Percentiles rank a stretch among this genome's conserved stretches.
phyloP scores from a whole-genome alignment of 257 asterid species.

The Haberlea rhodopensis region DNA sequence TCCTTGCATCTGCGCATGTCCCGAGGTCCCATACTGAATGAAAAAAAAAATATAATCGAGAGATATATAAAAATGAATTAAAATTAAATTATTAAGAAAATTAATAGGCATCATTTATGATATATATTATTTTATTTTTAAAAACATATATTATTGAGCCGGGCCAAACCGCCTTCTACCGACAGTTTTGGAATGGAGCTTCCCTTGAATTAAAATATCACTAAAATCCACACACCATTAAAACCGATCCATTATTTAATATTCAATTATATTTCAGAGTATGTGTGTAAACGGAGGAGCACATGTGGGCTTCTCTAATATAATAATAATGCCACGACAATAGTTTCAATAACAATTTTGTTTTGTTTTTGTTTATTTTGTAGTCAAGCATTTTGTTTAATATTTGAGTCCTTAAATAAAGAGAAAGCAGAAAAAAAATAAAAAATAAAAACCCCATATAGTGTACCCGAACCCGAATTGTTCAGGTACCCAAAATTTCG shows the following conservation, averaged over 20 bases:
- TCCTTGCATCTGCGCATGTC: not conserved
- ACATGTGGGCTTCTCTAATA: conserved; percentile 27
- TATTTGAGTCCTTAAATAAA: too few species aligned
- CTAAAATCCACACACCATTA: conserved; percentile 23
- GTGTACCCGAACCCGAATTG: too few species aligned
- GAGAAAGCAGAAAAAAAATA: too few species aligned
- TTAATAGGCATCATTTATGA: not conserved
- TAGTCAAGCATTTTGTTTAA: too few species aligned
- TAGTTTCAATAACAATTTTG: conserved; percentile 13
- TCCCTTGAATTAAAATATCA: conserved; percentile 9
- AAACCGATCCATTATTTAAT: conserved; percentile 18
- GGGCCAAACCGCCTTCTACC: conserved; percentile 18
- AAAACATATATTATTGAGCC: too few species aligned
- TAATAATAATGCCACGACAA: conserved; percentile 25
- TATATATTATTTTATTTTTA: too few species aligned
- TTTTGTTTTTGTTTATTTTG: not conserved
- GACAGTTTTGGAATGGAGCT: conserved; percentile 38
- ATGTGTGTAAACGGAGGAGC: conserved; percentile 11
- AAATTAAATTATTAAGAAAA: conserved; percentile 16
- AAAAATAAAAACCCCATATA: too few species aligned
- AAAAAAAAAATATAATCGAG: not conserved
- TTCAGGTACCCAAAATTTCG: too few species aligned
- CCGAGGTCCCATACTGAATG: not conserved
- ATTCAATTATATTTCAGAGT: conserved; percentile 21
- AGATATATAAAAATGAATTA: conserved; percentile 18